Evolutionary conservation across 371 early-diverging fungal genomes (phyloP).

Genomic region (Rhizopus delemar): DNA sequence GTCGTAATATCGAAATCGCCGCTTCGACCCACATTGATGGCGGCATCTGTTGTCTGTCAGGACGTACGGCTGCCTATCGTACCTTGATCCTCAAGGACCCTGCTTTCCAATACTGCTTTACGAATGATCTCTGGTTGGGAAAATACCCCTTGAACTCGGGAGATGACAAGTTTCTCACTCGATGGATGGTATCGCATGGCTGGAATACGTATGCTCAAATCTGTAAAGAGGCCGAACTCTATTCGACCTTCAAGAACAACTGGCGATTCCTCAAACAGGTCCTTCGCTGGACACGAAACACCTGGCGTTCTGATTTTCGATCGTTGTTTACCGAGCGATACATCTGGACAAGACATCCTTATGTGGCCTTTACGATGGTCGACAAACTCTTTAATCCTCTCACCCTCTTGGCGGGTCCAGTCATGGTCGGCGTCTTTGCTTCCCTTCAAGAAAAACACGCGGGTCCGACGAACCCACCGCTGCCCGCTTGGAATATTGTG

Average conservation of each 20-base stretch:
- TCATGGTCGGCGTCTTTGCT: slow-evolving; percentile 53
- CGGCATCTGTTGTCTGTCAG: slow-evolving; percentile 75
- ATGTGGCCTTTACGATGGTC: slow-evolving; percentile 74
- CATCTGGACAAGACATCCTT: slow-evolving; percentile 72
- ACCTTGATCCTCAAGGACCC: slow-evolving; percentile 75
- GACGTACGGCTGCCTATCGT: slow-evolving; percentile 77
- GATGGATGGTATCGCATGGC: slow-evolving; percentile 74
- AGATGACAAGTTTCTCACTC: slow-evolving; percentile 78
- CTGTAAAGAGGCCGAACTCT: slow-evolving; percentile 71
- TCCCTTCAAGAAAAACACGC: slow-evolving; percentile 31
- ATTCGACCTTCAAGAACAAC: slow-evolving; percentile 77
- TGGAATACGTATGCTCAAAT: slow-evolving; percentile 76
- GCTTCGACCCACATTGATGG: slow-evolving; percentile 79
- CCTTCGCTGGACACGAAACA: slow-evolving; percentile 76
- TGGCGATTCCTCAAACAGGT: slow-evolving; percentile 76
- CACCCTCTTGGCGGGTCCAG: slow-evolving; percentile 72
- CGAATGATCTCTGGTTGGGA: slow-evolving; percentile 71
- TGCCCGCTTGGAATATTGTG: slow-evolving; percentile 61
- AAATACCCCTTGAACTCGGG: slow-evolving; percentile 76
- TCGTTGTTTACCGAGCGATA: slow-evolving; percentile 64
- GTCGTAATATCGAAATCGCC: slow-evolving; percentile 76
- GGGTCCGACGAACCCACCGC: slow-evolving; percentile 32
- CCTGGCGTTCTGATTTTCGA: slow-evolving; percentile 74
- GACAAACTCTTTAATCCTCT: slow-evolving; percentile 78
- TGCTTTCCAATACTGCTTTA: slow-evolving; percentile 68